Evolutionary conservation across 2,329 filamentous ascomycete genomes (phyloP), one percentile per base, ranked within the genome.

Genomic region (Domatiomyces globalis): DNA sequence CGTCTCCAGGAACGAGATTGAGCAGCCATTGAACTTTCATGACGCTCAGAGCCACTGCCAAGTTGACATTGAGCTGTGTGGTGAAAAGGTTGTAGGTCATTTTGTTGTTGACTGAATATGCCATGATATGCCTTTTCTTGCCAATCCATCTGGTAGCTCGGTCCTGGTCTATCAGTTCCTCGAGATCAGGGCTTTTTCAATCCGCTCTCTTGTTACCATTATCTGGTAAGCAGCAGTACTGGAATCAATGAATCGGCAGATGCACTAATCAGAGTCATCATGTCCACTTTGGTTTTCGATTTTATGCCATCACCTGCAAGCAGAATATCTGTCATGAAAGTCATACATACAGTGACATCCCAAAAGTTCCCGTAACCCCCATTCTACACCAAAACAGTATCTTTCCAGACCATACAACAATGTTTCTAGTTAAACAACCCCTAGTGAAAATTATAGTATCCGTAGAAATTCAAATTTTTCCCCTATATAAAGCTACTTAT

Each of bases 1-100:
- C 78, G 17, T 79, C 79, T 46, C 79, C 75, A 0, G 78, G 78
- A 0, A 82, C 79, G n/a, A 79, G 67, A 54, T 79, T 69, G 12
- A 84, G 68, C 74, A 83, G 76, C 19, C 73, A 71, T 25, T 25
- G 22, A 25, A 6, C 22, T 25, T 25, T 25, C 22, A 6, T 6
- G 22, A 6, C 6, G 22, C 22, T 25, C 3, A 4, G 22, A 25
- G 22, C 22, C 22, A 25, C 22, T 6, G 22, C 22, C 3, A 25
- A 25, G 22, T 25, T 25, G 22, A 25, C 22, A 25, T 58, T 60
- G 4, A 54, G 54, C 48, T 59, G 58, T 12, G 45, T 51, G n/a
- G 61, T 52, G 2, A 63, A 61, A 20, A 63, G 42, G 45, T 63
- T 64, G 49, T 59, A 60, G n/a, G 55, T 53, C 2, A 43, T 33